Evolutionary conservation across 2,329 filamentous ascomycete species (phyloP).

Genomic region (Alternaria incomplexa): DNA sequence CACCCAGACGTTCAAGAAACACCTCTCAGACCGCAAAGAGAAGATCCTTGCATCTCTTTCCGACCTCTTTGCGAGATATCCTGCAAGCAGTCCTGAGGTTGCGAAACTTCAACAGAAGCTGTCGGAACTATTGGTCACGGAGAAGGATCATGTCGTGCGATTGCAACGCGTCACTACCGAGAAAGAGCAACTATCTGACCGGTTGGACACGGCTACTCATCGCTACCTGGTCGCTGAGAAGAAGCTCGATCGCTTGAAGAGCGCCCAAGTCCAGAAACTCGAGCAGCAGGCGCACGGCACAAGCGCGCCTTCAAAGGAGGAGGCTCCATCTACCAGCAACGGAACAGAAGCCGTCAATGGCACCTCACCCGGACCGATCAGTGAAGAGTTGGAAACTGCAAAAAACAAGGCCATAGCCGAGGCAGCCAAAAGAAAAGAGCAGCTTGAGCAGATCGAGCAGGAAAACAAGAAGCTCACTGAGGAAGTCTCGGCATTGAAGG

Average conservation of each 20-base stretch:
- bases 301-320: conserved; percentile 35
- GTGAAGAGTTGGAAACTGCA: conserved; percentile 73
- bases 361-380: conserved; percentile 62
- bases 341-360: conserved; percentile 63
- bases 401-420: conserved; percentile 79
- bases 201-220: conserved; percentile 85
- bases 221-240: conserved; percentile 96
- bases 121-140: conserved; percentile 74
- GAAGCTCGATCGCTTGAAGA: conserved; percentile 88
- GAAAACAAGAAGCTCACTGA: conserved; percentile 79
- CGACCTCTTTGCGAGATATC: conserved; percentile 64
- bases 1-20: conserved; percentile 72
- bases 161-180: conserved; percentile 77
- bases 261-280: conserved; percentile 85
- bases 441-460: conserved; percentile 77
- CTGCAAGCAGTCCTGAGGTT: conserved; percentile 68
- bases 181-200: conserved; percentile 83
- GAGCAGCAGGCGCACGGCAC: conserved; percentile 75
- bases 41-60: conserved; percentile 78
- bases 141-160: conserved; percentile 81
- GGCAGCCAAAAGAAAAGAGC: conserved; percentile 83
- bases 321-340: conserved; percentile 55
- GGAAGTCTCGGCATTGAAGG: conserved; percentile 76
- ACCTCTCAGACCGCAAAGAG: conserved; percentile 77
- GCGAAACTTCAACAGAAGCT: conserved; percentile 76